A percentile compares a stretch with the other conserved stretches of the same genome.
Conservation (phyloP, 2,329 filamentous ascomycete species). For the Alternaria gaisen region DNA sequence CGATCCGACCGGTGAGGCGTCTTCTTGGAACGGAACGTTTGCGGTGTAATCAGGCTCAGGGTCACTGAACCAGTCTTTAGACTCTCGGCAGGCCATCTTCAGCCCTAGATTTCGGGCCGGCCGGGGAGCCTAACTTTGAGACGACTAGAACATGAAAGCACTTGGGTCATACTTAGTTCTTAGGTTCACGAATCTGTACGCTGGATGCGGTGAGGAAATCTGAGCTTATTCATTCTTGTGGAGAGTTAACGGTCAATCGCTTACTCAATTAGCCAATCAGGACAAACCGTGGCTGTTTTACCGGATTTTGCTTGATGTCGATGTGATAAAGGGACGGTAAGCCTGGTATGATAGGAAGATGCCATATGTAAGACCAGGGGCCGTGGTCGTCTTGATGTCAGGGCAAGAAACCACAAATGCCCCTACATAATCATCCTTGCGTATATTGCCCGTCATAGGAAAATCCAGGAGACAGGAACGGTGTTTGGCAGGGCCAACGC, state of each 20-base stretch:
- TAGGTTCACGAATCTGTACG: background rate
- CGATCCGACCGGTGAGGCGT: slow-evolving; percentile 18
- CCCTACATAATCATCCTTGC: slow-evolving; percentile 1
- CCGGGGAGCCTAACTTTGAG: slow-evolving; percentile 1
- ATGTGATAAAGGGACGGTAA: slow-evolving; percentile 14
- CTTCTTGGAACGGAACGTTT: slow-evolving; percentile 15
- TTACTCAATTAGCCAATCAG: slow-evolving; percentile 18
- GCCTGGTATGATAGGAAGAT: slow-evolving; percentile 16
- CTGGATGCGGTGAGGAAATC: slow-evolving; percentile 11
- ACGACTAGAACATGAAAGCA: background rate
- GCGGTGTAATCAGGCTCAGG: slow-evolving; percentile 19
- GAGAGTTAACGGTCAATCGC: slow-evolving; percentile 21
- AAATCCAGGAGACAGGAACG: slow-evolving; percentile 1
- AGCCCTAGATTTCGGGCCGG: slow-evolving; percentile 7
- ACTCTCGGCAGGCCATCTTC: slow-evolving; percentile 15
- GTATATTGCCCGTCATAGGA: slow-evolving; percentile 5
- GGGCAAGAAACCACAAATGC: slow-evolving; percentile 7
- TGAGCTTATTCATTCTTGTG: slow-evolving; percentile 16
- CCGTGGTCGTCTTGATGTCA: slow-evolving; percentile 11
- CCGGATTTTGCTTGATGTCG: slow-evolving; percentile 8
- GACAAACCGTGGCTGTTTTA: slow-evolving; percentile 13
- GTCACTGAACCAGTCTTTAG: slow-evolving; percentile 13
- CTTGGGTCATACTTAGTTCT: slow-evolving; percentile 1
- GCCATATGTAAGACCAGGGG: slow-evolving; percentile 2
- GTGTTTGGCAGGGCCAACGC: background rate